Conservation (phyloP, 306 rosid species). For the Fragaria ananassa region DNA sequence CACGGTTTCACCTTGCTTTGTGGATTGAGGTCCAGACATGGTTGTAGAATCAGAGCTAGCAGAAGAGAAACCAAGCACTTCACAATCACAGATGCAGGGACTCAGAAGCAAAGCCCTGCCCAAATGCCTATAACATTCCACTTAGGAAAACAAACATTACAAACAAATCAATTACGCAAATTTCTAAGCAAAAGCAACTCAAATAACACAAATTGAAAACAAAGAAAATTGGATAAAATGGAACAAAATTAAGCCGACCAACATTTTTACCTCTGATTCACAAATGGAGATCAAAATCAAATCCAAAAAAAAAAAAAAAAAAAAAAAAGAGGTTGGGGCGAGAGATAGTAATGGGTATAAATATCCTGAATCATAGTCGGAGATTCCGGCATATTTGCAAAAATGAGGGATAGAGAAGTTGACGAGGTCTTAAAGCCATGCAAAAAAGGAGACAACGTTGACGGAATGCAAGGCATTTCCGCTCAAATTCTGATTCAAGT, state of each 20-base stretch:
- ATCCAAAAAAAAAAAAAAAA: neutral
- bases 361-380: slow-evolving; percentile 22
- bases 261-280: slow-evolving; percentile 31
- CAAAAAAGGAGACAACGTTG: neutral
- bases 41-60: slow-evolving; percentile 8
- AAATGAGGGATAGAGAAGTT: slow-evolving; percentile 29
- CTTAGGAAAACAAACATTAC: slow-evolving; percentile 12
- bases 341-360: slow-evolving; percentile 21
- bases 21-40: slow-evolving; percentile 48
- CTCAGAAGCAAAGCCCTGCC: slow-evolving; percentile 38
- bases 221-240: neutral
- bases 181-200: neutral
- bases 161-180: slow-evolving; percentile 16
- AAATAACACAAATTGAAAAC: neutral
- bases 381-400: slow-evolving; percentile 25
- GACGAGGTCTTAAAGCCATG: slow-evolving; percentile 39
- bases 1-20: slow-evolving; percentile 23
- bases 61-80: slow-evolving; percentile 50
- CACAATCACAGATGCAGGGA: slow-evolving; percentile 44
- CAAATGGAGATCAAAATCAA: slow-evolving; percentile 8
- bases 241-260: neutral
- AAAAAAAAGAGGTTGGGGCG: neutral
- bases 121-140: slow-evolving; percentile 41
- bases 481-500: slow-evolving; percentile 10
- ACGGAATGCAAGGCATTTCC: slow-evolving; percentile 30